phyloP scores from a whole-genome alignment of 805 yeast genomes.

The Suhomyces kilbournensis region DNA sequence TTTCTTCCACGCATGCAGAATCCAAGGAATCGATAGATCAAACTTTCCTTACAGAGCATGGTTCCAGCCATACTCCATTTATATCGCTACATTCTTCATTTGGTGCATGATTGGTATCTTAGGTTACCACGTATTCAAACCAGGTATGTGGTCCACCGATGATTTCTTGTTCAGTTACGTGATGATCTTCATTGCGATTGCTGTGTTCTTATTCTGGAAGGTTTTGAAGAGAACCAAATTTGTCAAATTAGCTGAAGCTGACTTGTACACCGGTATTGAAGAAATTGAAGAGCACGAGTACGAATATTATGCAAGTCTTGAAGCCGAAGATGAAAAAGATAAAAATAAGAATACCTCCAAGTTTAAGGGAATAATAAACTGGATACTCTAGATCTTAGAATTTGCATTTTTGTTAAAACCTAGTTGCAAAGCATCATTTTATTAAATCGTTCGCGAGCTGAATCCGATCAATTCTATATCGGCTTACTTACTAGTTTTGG shows the following conservation, averaged over 20 bases:
- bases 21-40: slow-evolving; percentile 38
- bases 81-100: slow-evolving; percentile 27
- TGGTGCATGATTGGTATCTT: slow-evolving; percentile 49
- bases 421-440: neutral
- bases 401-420: neutral
- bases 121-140: slow-evolving; percentile 71
- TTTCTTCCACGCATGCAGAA: slow-evolving; percentile 40
- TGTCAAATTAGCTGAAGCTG: slow-evolving; percentile 45
- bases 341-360: slow-evolving; percentile 5
- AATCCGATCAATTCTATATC: neutral
- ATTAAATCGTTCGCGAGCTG: neutral
- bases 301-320: slow-evolving; percentile 34
- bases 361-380: slow-evolving; percentile 13
- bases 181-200: slow-evolving; percentile 54
- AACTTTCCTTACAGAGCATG: slow-evolving; percentile 41
- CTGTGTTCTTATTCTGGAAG: slow-evolving; percentile 35
- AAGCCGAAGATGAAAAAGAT: slow-evolving; percentile 19
- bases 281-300: slow-evolving; percentile 52
- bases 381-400: slow-evolving; percentile 20
- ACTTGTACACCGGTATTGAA: slow-evolving; percentile 41
- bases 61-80: slow-evolving; percentile 42
- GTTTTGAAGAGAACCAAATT: slow-evolving; percentile 33
- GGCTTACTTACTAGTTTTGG: neutral
- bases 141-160: slow-evolving; percentile 61
- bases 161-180: slow-evolving; percentile 68